phyloP scores from a whole-genome alignment of 768 basidiomycete genomes.

The Trametes meyenii region DNA sequence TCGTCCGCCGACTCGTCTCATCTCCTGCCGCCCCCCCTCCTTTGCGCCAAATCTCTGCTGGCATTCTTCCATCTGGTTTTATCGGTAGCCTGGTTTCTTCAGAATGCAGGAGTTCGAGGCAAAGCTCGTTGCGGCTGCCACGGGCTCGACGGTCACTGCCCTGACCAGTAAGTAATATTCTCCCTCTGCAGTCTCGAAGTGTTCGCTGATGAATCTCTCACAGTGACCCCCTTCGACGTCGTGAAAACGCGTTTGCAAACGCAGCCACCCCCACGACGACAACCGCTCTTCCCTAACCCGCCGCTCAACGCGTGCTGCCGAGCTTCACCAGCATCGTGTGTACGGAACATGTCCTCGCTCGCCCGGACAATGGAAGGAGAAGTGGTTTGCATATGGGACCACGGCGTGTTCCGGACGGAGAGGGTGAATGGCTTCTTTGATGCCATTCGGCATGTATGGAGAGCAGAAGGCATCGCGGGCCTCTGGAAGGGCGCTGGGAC shows the following conservation, averaged over 20 bases:
- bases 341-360: slow-evolving; percentile 78
- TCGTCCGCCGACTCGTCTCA: slow-evolving; percentile 2
- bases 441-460: slow-evolving; percentile 77
- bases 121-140: slow-evolving; percentile 78
- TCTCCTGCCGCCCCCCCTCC: neutral
- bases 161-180: slow-evolving; percentile 64
- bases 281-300: slow-evolving; percentile 54
- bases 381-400: slow-evolving; percentile 81
- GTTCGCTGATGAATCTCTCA: slow-evolving; percentile 1
- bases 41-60: neutral
- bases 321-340: slow-evolving; percentile 55
- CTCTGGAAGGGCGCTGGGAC: slow-evolving; percentile 97
- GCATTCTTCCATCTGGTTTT: neutral
- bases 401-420: slow-evolving; percentile 68
- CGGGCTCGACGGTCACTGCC: slow-evolving; percentile 80
- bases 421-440: slow-evolving; percentile 85
- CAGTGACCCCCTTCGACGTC: slow-evolving; percentile 99
- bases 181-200: neutral
- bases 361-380: slow-evolving; percentile 59
- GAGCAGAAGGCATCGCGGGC: slow-evolving; percentile 79
- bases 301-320: slow-evolving; percentile 71
- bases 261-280: slow-evolving; percentile 53
- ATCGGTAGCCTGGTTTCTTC: too few relatives aligned
- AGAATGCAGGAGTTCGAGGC: slow-evolving; percentile 75
- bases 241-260: slow-evolving; percentile 97